A percentile compares a stretch with the other conserved stretches of the same genome.
These are phyloP conservation scores for Cicer arietinum DNA, from an alignment of 306 rosid species.

Conservation along the genomic window DNA sequence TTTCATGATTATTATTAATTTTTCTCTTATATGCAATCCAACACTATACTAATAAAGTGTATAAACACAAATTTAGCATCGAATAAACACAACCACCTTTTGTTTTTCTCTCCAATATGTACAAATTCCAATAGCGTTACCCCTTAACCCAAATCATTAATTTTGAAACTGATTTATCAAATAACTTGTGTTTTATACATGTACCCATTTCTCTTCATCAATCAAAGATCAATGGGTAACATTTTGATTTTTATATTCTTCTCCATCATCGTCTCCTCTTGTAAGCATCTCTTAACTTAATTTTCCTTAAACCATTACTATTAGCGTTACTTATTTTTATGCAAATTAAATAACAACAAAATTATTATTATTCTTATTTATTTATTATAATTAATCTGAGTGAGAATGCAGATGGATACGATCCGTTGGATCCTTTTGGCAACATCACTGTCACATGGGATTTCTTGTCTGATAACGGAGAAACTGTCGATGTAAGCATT, in stretches of 20 bases:
- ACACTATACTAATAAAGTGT: background rate
- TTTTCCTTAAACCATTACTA: background rate
- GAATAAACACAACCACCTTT: background rate
- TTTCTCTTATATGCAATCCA: background rate
- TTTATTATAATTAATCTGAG: background rate
- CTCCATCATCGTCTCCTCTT: constrained; percentile 48
- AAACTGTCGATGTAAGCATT: constrained; percentile 55
- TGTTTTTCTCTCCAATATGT: background rate
- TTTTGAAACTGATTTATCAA: background rate
- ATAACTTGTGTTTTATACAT: too few species aligned
- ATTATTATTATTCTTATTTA: background rate
- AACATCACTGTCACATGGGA: constrained; percentile 76
- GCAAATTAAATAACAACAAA: background rate
- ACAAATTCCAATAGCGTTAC: background rate
- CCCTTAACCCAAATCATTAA: background rate
- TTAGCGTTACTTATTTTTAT: background rate
- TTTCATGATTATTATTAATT: too few species aligned
- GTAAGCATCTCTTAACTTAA: constrained; percentile 50
- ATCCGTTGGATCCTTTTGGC: constrained; percentile 70
- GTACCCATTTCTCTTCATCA: constrained; percentile 36
- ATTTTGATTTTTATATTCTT: constrained; percentile 44
- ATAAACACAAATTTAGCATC: background rate
- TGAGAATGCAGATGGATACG: constrained; percentile 74
- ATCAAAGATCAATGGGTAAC: constrained; percentile 39
- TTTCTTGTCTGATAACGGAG: constrained; percentile 55